Evolutionary conservation across 2,329 filamentous ascomycete genomes (phyloP).

Genomic region (Trichoderma harzianum): DNA sequence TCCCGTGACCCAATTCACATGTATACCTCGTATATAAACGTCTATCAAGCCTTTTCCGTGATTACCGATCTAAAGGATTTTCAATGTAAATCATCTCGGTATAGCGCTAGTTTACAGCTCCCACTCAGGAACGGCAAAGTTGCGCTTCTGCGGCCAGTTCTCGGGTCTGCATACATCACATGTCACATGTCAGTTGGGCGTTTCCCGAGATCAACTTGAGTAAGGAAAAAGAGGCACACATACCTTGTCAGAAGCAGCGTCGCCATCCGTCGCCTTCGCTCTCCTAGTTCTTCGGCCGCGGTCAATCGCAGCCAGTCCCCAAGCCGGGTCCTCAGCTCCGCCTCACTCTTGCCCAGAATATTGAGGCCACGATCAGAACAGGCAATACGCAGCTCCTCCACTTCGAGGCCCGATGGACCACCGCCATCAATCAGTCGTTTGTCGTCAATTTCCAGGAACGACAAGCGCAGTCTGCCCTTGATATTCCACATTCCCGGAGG

Average conservation of each 20-base stretch:
- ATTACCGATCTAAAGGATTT: not conserved
- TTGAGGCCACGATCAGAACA: slow-evolving; percentile 67
- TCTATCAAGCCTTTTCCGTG: not conserved
- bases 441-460: slow-evolving; percentile 70
- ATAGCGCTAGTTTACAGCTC: slow-evolving; percentile 29
- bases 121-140: slow-evolving; percentile 43
- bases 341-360: slow-evolving; percentile 54
- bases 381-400: slow-evolving; percentile 65
- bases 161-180: slow-evolving; percentile 30
- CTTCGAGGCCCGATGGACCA: slow-evolving; percentile 52
- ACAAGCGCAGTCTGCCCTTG: slow-evolving; percentile 52
- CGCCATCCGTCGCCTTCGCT: slow-evolving; percentile 39
- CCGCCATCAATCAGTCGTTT: slow-evolving; percentile 61
- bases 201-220: not conserved
- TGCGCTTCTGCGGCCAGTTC: slow-evolving; percentile 39
- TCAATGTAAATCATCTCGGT: not conserved
- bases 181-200: slow-evolving; percentile 1
- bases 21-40: not conserved
- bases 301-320: slow-evolving; percentile 49
- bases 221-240: slow-evolving; percentile 20
- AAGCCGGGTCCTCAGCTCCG: slow-evolving; percentile 48
- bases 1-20: not conserved
- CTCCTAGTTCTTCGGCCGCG: slow-evolving; percentile 34
- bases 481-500: slow-evolving; percentile 51
- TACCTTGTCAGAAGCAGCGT: slow-evolving; percentile 42